phyloP scores from a whole-genome alignment of 257 asterid species.

The Sherardia arvensis region DNA sequence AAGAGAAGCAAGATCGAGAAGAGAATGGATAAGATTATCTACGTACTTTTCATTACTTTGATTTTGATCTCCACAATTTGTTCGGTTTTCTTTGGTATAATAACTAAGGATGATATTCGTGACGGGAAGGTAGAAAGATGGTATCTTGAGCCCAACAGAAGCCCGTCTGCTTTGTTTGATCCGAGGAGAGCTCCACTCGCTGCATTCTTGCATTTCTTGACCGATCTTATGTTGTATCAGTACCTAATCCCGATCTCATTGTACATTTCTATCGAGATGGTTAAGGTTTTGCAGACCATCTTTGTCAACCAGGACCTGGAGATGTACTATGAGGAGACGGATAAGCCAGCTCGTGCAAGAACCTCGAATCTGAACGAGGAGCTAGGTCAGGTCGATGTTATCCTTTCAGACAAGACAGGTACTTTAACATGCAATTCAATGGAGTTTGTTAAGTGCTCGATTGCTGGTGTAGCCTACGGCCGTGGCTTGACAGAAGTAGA shows the following conservation, averaged over 20 bases:
- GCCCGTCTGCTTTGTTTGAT: slow-evolving; percentile 46
- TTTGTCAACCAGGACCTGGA: slow-evolving; percentile 77
- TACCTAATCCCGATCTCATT: slow-evolving; percentile 90
- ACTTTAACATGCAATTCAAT: slow-evolving; percentile 89
- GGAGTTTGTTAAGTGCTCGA: slow-evolving; percentile 92
- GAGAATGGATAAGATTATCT: slow-evolving; percentile 82
- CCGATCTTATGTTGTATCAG: slow-evolving; percentile 89
- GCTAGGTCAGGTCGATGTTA: slow-evolving; percentile 80
- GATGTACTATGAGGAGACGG: slow-evolving; percentile 74
- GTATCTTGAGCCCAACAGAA: slow-evolving; percentile 72
- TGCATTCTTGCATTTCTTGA: slow-evolving; percentile 79
- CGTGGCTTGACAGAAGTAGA: slow-evolving; percentile 93
- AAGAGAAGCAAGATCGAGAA: slow-evolving; percentile 88
- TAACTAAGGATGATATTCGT: slow-evolving; percentile 42
- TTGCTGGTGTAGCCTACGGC: slow-evolving; percentile 83
- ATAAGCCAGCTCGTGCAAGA: slow-evolving; percentile 87
- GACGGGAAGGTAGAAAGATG: slow-evolving; percentile 57
- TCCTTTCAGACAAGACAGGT: slow-evolving; percentile 96
- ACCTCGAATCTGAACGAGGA: slow-evolving; percentile 96
- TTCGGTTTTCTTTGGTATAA: slow-evolving; percentile 77
- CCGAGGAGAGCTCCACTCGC: slow-evolving; percentile 50
- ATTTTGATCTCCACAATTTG: slow-evolving; percentile 59
- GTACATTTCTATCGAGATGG: slow-evolving; percentile 89
- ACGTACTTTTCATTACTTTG: slow-evolving; percentile 62
- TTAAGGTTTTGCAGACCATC: slow-evolving; percentile 77